These are phyloP conservation scores for Odontarrhena argentea DNA, from an alignment of 345 rosid species.

Conservation along the genomic window DNA sequence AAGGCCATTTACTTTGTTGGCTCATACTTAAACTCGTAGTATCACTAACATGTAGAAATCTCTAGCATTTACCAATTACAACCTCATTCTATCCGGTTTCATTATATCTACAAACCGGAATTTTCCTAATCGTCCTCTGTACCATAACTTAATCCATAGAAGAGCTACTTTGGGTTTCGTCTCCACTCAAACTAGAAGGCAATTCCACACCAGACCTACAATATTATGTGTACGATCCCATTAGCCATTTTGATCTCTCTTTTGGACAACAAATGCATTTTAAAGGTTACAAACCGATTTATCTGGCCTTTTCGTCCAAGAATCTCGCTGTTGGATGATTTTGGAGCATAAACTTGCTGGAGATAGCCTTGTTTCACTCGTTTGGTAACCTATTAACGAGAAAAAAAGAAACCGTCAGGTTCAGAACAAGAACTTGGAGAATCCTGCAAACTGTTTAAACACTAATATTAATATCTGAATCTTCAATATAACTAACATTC, in stretches of 20 bases:
- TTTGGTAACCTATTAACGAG: constrained; percentile 51
- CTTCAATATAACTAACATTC: constrained; percentile 12
- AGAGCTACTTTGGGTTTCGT: constrained; percentile 64
- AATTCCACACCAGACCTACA: constrained; percentile 53
- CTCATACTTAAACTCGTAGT: not conserved
- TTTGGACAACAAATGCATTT: constrained; percentile 21
- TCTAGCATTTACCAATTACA: constrained; percentile 28
- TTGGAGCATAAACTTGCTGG: constrained; percentile 46
- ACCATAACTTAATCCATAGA: constrained; percentile 47
- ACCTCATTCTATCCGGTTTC: constrained; percentile 34
- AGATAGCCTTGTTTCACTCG: constrained; percentile 43
- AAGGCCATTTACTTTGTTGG: not conserved
- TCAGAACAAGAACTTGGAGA: constrained; percentile 29
- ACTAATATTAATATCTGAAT: constrained; percentile 1
- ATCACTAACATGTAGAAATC: constrained; percentile 18
- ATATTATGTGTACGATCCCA: constrained; percentile 13
- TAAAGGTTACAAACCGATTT: constrained; percentile 54
- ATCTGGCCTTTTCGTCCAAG: constrained; percentile 40
- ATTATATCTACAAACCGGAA: constrained; percentile 32
- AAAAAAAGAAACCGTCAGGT: no score
- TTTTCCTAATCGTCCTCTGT: constrained; percentile 26
- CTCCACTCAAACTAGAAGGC: constrained; percentile 68
- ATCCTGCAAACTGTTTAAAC: not conserved
- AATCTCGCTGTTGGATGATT: constrained; percentile 46
- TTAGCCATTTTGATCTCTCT: constrained; percentile 17